Conservation (phyloP, 306 rosid genomes). For the Arachis hypogaea region DNA sequence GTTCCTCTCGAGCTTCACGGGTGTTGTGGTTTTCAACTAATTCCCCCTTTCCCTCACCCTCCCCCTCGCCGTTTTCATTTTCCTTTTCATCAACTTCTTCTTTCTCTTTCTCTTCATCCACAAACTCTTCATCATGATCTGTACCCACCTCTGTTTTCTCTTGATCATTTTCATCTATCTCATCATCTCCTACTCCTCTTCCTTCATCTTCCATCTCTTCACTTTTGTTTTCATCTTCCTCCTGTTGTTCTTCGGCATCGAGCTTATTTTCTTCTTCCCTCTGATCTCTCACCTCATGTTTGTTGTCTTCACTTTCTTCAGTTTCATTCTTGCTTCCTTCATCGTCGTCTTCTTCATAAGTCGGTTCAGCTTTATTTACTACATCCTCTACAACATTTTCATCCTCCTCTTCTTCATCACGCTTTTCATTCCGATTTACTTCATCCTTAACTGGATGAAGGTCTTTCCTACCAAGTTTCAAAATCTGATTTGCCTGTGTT, state of each 20-base stretch:
- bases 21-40: conserved; percentile 51
- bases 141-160: conserved; percentile 59
- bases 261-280: conserved; percentile 55
- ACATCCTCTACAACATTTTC: conserved; percentile 61
- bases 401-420: conserved; percentile 77
- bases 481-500: conserved; percentile 43
- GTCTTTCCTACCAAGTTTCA: conserved; percentile 81
- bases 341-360: conserved; percentile 47
- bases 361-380: conserved; percentile 51
- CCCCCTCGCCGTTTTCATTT: conserved; percentile 46
- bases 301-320: conserved; percentile 44
- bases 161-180: conserved; percentile 75
- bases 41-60: conserved; percentile 56
- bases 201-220: conserved; percentile 63
- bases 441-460: conserved; percentile 55
- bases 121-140: conserved; percentile 58
- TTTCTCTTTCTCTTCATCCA: conserved; percentile 68
- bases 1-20: conserved; percentile 92
- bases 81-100: conserved; percentile 56
- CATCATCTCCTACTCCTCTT: conserved; percentile 71
- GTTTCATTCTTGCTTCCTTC: conserved; percentile 43
- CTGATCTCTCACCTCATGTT: conserved; percentile 46
- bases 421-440: conserved; percentile 47
- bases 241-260: conserved; percentile 53
- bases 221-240: conserved; percentile 60